Percentiles rank a stretch among this genome's conserved stretches.
Evolutionary conservation across 2,329 filamentous ascomycete species (phyloP).

Genomic region (Furcasterigmium furcatum): DNA sequence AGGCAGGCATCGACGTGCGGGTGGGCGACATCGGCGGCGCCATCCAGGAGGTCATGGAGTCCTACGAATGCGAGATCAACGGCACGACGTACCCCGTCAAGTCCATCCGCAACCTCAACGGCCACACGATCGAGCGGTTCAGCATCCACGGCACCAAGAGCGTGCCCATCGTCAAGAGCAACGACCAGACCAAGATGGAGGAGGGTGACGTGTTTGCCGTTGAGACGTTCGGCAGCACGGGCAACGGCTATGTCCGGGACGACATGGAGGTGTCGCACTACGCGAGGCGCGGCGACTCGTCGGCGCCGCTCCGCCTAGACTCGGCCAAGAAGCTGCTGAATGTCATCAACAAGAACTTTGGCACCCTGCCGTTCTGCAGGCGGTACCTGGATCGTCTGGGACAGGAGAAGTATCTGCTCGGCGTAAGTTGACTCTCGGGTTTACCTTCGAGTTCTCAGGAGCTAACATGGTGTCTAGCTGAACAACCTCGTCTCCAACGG

Average conservation of each 20-base stretch:
- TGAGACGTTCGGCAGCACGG: constrained; percentile 79
- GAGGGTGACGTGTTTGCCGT: constrained; percentile 81
- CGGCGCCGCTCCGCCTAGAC: constrained; percentile 71
- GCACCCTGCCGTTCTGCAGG: constrained; percentile 85
- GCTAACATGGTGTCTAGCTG: constrained; percentile 48
- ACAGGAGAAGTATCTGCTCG: constrained; percentile 89
- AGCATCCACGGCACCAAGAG: constrained; percentile 78
- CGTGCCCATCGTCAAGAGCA: constrained; percentile 75
- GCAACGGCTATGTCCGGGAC: constrained; percentile 72
- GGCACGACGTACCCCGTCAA: constrained; percentile 67
- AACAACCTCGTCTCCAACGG: constrained; percentile 81
- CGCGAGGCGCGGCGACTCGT: constrained; percentile 69
- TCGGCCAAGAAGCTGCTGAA: constrained; percentile 84
- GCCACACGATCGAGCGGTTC: constrained; percentile 74
- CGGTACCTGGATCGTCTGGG: constrained; percentile 91
- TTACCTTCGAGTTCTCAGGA: constrained; percentile 23
- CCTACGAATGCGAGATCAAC: constrained; percentile 69
- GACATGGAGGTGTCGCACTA: constrained; percentile 89
- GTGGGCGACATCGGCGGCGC: constrained; percentile 69
- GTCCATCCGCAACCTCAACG: constrained; percentile 69
- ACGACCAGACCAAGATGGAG: constrained; percentile 80
- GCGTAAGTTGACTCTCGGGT: constrained; percentile 52
- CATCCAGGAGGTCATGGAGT: constrained; percentile 76
- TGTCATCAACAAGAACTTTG: constrained; percentile 95
- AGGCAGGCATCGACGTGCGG: constrained; percentile 76